Evolutionary conservation across 1,284 basidiomycete genomes (phyloP).

Genomic region (Cutaneotrichosporon sp.): DNA sequence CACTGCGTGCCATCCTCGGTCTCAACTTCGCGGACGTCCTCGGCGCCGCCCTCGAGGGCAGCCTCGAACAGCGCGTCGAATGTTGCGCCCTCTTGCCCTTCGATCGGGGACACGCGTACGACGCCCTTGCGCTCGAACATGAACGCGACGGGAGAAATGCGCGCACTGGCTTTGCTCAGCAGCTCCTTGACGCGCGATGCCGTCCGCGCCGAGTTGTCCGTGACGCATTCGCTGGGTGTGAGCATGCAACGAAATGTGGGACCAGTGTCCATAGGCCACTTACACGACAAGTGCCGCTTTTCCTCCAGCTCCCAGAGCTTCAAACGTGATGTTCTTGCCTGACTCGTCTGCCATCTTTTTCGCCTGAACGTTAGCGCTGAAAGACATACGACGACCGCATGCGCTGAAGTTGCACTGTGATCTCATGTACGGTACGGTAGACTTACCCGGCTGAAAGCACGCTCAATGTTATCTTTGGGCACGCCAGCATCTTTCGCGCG

Average conservation of each 20-base stretch:
- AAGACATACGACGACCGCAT: too few species aligned
- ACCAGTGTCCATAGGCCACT: slow-evolving; percentile 31
- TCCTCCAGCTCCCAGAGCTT: slow-evolving; percentile 62
- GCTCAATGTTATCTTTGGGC: slow-evolving; percentile 71
- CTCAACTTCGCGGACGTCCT: slow-evolving; percentile 50
- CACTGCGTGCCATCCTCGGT: slow-evolving; percentile 26
- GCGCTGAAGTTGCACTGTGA: background rate
- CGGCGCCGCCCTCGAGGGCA: slow-evolving; percentile 47
- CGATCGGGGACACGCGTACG: slow-evolving; percentile 55
- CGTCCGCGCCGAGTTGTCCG: slow-evolving; percentile 68
- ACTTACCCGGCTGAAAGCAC: slow-evolving; percentile 61
- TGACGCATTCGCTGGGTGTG: slow-evolving; percentile 62
- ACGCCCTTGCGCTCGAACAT: slow-evolving; percentile 67
- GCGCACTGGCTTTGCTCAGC: slow-evolving; percentile 60
- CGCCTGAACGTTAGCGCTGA: slow-evolving; percentile 21
- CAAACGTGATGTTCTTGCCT: slow-evolving; percentile 54
- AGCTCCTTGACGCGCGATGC: slow-evolving; percentile 60
- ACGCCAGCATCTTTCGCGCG: slow-evolving; percentile 62
- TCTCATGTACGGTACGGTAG: too few species aligned
- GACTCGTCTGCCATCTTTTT: slow-evolving; percentile 30
- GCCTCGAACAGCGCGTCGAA: slow-evolving; percentile 47
- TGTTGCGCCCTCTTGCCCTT: slow-evolving; percentile 7
- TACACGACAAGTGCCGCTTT: slow-evolving; percentile 70
- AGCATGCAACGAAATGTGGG: background rate
- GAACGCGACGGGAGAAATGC: slow-evolving; percentile 66